Percentiles rank a stretch among this genome's conserved stretches.
Evolutionary conservation across 495 filamentous ascomycete genomes (phyloP).

Genomic region (Tetracladium marchalianum): DNA sequence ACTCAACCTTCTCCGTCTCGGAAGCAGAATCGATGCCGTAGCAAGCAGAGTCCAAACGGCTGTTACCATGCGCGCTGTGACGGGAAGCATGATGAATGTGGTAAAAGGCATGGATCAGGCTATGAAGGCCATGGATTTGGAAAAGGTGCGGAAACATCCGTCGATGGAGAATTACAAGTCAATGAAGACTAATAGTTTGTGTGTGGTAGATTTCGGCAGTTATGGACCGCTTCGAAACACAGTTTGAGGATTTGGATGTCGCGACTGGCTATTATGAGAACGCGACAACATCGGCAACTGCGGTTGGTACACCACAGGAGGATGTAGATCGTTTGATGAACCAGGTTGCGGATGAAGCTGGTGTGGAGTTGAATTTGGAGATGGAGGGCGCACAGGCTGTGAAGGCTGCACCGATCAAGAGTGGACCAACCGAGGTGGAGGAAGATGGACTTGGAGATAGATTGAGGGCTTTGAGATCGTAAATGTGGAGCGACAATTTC

Average conservation of each 20-base stretch:
- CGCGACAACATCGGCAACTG: constrained; percentile 64
- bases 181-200: no score
- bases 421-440: constrained; percentile 48
- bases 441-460: constrained; percentile 54
- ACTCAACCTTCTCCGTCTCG: constrained; percentile 50
- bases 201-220: constrained; percentile 38
- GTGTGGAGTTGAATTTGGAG: constrained; percentile 62
- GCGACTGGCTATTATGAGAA: constrained; percentile 77
- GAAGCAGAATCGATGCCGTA: constrained; percentile 52
- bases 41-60: constrained; percentile 53
- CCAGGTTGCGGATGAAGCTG: constrained; percentile 76
- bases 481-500: neutral
- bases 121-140: constrained; percentile 61
- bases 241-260: constrained; percentile 80
- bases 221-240: constrained; percentile 73
- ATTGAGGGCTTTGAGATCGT: constrained; percentile 37
- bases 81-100: constrained; percentile 53
- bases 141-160: constrained; percentile 38
- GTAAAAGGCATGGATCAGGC: constrained; percentile 55
- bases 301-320: constrained; percentile 69
- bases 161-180: no score
- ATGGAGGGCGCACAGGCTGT: constrained; percentile 52
- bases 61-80: constrained; percentile 56
- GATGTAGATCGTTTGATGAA: constrained; percentile 72
- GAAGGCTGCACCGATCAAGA: constrained; percentile 36